A percentile compares a stretch with the other conserved stretches of the same genome.
Evolutionary conservation across 257 asterid genomes (phyloP).

Genomic region (Salvia rosmarinus): DNA sequence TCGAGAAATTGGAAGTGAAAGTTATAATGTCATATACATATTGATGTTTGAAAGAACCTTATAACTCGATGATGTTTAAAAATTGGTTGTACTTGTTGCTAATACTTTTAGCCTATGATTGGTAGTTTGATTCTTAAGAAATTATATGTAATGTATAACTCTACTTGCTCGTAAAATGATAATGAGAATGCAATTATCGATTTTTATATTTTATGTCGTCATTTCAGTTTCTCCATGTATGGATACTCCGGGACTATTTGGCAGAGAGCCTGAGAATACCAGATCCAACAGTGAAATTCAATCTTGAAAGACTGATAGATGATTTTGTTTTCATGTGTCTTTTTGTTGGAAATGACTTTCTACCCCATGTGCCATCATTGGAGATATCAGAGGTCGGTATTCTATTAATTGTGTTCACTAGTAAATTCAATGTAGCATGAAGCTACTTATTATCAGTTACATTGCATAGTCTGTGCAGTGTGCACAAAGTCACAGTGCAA

Average conservation of each 20-base stretch:
- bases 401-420: constrained; percentile 21
- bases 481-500: constrained; percentile 14
- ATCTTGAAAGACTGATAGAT: constrained; percentile 61
- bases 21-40: background rate
- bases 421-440: constrained; percentile 28
- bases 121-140: constrained; percentile 13
- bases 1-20: constrained; percentile 7
- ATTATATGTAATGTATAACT: background rate
- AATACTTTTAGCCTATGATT: constrained; percentile 3
- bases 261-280: constrained; percentile 49
- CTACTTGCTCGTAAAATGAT: constrained; percentile 11
- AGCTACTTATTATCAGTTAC: constrained; percentile 1
- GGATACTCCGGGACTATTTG: constrained; percentile 67
- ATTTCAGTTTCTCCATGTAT: constrained; percentile 56
- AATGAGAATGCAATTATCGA: background rate
- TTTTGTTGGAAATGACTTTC: constrained; percentile 73
- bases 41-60: background rate
- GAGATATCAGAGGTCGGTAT: constrained; percentile 65
- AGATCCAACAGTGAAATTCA: constrained; percentile 43
- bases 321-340: constrained; percentile 72
- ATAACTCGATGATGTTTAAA: background rate
- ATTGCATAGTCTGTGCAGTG: background rate
- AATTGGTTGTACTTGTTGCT: background rate
- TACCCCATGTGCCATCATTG: constrained; percentile 68
- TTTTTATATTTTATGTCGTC: background rate